Evolutionary conservation across 1,284 basidiomycete genomes (phyloP).

Genomic region (Pseudozyma flocculosa): DNA sequence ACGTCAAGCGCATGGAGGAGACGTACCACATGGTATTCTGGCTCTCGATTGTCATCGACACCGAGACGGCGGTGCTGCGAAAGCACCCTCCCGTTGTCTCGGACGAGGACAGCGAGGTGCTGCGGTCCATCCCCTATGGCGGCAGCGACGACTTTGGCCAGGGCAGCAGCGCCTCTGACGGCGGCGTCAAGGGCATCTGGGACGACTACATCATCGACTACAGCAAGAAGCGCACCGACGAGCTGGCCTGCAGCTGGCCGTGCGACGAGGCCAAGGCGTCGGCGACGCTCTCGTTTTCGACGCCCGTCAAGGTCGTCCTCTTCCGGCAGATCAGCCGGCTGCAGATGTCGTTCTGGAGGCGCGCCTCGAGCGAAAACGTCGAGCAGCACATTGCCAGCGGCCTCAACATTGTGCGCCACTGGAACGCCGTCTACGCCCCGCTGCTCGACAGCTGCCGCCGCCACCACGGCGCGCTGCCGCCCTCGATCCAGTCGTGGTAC

Average conservation of each 20-base stretch:
- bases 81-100: constrained; percentile 13
- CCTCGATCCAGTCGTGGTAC: constrained; percentile 19
- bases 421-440: constrained; percentile 12
- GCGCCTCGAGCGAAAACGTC: constrained; percentile 5
- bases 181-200: constrained; percentile 10
- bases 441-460: constrained; percentile 13
- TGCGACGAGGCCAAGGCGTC: constrained; percentile 6
- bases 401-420: constrained; percentile 15
- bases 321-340: constrained; percentile 15
- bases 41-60: constrained; percentile 16
- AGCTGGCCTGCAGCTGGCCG: constrained; percentile 9
- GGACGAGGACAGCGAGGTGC: constrained; percentile 15
- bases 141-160: too few species aligned
- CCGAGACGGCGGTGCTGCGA: constrained; percentile 13
- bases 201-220: constrained; percentile 17
- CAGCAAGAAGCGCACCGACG: constrained; percentile 5
- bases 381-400: constrained; percentile 15
- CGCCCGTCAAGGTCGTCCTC: constrained; percentile 19
- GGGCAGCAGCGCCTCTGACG: neutral
- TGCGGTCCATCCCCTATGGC: constrained; percentile 1
- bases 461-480: constrained; percentile 9
- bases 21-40: constrained; percentile 24
- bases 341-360: constrained; percentile 18
- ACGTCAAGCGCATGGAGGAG: constrained; percentile 10
- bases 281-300: constrained; percentile 12